Evolutionary conservation across 1,139 yeast genomes (phyloP).

Genomic region (Pneumocystis carinii): DNA sequence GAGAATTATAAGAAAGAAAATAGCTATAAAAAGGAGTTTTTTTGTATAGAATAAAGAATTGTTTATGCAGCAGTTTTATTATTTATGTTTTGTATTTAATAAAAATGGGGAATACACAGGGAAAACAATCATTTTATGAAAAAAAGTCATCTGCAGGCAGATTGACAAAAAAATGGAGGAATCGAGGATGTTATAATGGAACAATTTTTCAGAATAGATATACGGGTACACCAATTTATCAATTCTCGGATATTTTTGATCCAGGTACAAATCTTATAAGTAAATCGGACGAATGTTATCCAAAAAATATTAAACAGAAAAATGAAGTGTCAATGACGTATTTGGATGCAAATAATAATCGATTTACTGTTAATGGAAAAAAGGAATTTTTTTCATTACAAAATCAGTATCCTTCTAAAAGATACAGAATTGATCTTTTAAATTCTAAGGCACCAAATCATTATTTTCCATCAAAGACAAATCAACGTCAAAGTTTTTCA

Average conservation of each 20-base stretch:
- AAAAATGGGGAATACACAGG: not conserved
- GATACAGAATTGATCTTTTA: not conserved
- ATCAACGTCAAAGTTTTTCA: not conserved
- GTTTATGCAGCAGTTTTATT: not conserved
- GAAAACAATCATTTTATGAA: not conserved
- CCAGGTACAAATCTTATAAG: not conserved
- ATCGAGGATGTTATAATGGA: not conserved
- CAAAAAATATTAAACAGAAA: not conserved
- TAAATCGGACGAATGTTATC: not conserved
- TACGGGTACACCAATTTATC: not conserved
- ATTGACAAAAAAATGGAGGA: not conserved
- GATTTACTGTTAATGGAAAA: not conserved
- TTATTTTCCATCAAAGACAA: not conserved
- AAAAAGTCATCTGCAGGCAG: not conserved
- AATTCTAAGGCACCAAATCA: not conserved
- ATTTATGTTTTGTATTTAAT: too few species aligned
- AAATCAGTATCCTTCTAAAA: not conserved
- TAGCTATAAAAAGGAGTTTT: too few species aligned
- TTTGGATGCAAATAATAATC: not conserved
- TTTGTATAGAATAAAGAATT: not conserved
- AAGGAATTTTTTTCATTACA: not conserved
- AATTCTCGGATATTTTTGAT: not conserved
- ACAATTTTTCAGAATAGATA: not conserved
- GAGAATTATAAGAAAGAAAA: too few species aligned
- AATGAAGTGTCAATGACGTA: not conserved